Evolutionary conservation across 75 land plant genomes (phyloP).

Genomic region (Adiantum capillusveneris): DNA sequence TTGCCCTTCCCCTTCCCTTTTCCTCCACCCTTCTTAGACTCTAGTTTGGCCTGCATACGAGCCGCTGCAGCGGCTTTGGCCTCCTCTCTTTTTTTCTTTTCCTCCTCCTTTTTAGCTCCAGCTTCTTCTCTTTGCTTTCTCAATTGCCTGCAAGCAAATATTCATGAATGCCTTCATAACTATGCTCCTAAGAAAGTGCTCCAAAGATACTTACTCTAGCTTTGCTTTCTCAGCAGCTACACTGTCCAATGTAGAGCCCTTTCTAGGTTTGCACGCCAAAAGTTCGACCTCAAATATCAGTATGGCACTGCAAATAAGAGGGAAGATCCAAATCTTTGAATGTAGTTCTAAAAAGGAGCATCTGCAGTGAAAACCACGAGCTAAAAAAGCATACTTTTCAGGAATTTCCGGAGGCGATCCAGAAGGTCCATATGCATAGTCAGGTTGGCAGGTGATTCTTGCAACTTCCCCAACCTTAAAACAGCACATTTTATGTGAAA

Average conservation of each 20-base stretch:
- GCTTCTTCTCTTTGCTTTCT: slow-evolving; percentile 82
- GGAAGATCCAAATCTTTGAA: background rate
- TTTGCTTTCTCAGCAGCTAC: slow-evolving; percentile 81
- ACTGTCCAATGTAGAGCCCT: slow-evolving; percentile 63
- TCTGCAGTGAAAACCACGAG: background rate
- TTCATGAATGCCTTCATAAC: background rate
- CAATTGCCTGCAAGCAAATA: slow-evolving; percentile 41
- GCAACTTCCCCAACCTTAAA: slow-evolving; percentile 85
- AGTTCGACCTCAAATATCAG: slow-evolving; percentile 84
- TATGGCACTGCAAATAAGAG: slow-evolving; percentile 48
- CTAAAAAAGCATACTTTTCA: slow-evolving; percentile 39
- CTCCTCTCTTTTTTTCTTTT: slow-evolving; percentile 88
- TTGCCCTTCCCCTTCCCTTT: slow-evolving; percentile 71
- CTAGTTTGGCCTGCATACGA: slow-evolving; percentile 80
- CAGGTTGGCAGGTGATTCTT: slow-evolving; percentile 77
- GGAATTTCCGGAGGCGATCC: slow-evolving; percentile 95
- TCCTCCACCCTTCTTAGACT: slow-evolving; percentile 65
- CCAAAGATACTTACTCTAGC: slow-evolving; percentile 65
- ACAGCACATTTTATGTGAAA: too few species aligned
- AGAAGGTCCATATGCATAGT: slow-evolving; percentile 85
- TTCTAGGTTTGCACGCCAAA: slow-evolving; percentile 72
- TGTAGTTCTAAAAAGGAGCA: background rate
- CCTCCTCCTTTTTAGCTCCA: slow-evolving; percentile 83
- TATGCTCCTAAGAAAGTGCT: too few species aligned
- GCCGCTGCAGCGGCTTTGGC: slow-evolving; percentile 98